Conservation (phyloP, 164 flowering plant species). For the Annona squamosa region DNA sequence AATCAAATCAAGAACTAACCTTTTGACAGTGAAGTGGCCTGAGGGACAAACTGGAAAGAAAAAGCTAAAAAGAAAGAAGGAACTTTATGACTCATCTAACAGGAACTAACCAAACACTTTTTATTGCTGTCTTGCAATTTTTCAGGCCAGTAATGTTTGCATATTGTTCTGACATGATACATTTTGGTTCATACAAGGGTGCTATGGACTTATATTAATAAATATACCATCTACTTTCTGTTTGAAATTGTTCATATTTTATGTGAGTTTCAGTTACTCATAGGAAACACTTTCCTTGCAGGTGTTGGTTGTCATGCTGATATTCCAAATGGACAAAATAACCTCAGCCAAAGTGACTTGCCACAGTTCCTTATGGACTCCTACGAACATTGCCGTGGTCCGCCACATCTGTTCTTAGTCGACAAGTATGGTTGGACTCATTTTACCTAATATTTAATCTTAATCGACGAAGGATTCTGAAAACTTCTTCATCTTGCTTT, state of each 20-base stretch:
- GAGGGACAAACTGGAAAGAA: too few species aligned
- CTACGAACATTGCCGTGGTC: slow-evolving; percentile 80
- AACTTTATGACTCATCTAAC: too few species aligned
- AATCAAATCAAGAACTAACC: too few species aligned
- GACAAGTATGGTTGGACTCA: slow-evolving; percentile 56
- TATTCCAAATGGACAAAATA: slow-evolving; percentile 47
- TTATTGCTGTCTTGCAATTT: too few species aligned
- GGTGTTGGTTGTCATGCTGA: slow-evolving; percentile 85
- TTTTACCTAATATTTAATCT: neutral
- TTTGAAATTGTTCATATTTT: neutral
- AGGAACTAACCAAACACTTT: too few species aligned
- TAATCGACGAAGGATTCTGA: neutral
- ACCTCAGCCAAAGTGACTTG: slow-evolving; percentile 58
- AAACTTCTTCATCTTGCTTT: neutral
- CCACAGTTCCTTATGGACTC: slow-evolving; percentile 79
- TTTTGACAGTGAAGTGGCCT: too few species aligned
- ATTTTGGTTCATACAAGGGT: too few species aligned
- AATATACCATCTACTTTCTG: too few species aligned
- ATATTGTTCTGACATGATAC: too few species aligned
- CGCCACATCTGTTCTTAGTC: slow-evolving; percentile 76
- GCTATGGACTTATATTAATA: too few species aligned
- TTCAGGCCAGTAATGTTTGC: too few species aligned
- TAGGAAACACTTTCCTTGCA: slow-evolving; percentile 39
- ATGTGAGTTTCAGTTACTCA: slow-evolving; percentile 10
- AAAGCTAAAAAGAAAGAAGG: too few species aligned